Conservation (phyloP, 1,139 yeast genomes). For the Sugiyamaella sp. region DNA sequence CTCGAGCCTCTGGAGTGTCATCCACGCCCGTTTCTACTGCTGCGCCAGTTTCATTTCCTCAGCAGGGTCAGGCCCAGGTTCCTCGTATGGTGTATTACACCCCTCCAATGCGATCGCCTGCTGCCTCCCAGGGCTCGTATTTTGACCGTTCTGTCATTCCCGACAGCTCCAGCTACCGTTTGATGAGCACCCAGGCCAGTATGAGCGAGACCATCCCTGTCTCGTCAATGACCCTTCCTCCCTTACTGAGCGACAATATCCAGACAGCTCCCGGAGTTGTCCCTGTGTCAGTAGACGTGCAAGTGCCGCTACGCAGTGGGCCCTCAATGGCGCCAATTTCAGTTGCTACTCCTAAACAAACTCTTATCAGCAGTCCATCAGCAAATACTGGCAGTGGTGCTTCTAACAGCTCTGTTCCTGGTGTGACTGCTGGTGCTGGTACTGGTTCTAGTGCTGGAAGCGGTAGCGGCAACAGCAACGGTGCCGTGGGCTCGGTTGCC, state of each 20-base stretch:
- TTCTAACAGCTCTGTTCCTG: not conserved
- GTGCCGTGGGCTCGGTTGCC: no score
- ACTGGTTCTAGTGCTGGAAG: not conserved
- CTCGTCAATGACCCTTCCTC: constrained; percentile 5
- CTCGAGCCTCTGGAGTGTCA: not conserved
- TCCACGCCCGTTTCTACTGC: not conserved
- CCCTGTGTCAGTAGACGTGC: not conserved
- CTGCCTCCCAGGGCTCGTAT: constrained; percentile 13
- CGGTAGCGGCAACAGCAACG: no score
- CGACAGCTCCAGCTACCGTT: constrained; percentile 1
- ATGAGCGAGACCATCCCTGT: not conserved
- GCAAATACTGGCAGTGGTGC: no score
- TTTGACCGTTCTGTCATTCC: constrained; percentile 11
- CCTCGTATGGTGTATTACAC: constrained; percentile 10
- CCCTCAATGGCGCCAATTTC: constrained; percentile 7
- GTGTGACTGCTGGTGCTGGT: not conserved
- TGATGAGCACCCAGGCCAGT: not conserved
- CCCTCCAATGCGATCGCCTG: constrained; percentile 15
- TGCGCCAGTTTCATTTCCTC: constrained; percentile 19
- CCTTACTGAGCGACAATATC: not conserved
- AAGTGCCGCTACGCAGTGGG: constrained; percentile 1
- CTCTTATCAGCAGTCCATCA: not conserved
- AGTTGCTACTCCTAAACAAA: not conserved
- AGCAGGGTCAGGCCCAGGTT: constrained; percentile 12
- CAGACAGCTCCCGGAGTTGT: not conserved